Conservation (phyloP, 495 filamentous ascomycete genomes). For the Pseudoneurospora amorphoporcata region DNA sequence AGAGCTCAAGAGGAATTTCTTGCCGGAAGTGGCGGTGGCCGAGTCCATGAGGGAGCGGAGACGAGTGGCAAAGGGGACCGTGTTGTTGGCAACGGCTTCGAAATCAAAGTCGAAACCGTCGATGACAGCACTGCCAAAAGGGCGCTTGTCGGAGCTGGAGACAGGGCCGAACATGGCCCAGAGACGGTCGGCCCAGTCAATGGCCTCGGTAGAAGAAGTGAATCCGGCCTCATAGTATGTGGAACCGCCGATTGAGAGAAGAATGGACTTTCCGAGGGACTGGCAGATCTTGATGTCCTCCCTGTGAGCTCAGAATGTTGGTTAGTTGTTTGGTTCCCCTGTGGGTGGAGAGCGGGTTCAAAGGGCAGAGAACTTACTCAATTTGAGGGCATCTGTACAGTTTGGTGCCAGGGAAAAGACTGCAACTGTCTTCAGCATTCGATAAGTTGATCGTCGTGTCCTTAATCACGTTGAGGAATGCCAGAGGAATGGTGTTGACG, state of each 20-base stretch:
- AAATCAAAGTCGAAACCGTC: slow-evolving; percentile 71
- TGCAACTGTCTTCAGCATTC: slow-evolving; percentile 48
- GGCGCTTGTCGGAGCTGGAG: slow-evolving; percentile 34
- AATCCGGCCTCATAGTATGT: slow-evolving; percentile 55
- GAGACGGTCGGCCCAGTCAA: slow-evolving; percentile 45
- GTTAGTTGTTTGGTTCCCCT: neutral
- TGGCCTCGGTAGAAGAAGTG: slow-evolving; percentile 39
- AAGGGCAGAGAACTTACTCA: slow-evolving; percentile 31
- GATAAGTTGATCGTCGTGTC: slow-evolving; percentile 45
- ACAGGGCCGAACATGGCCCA: slow-evolving; percentile 59
- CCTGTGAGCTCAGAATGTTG: slow-evolving; percentile 8
- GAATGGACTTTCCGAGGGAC: slow-evolving; percentile 49
- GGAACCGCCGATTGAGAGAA: slow-evolving; percentile 58
- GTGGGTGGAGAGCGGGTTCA: neutral
- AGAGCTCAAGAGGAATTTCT: slow-evolving; percentile 50
- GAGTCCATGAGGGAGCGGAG: slow-evolving; percentile 45
- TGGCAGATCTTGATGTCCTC: slow-evolving; percentile 58
- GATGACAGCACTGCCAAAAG: slow-evolving; percentile 52
- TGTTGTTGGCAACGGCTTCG: slow-evolving; percentile 39
- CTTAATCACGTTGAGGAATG: slow-evolving; percentile 50
- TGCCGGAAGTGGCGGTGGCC: slow-evolving; percentile 21
- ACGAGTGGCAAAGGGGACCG: slow-evolving; percentile 44
- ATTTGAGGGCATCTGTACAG: slow-evolving; percentile 53
- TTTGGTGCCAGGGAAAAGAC: slow-evolving; percentile 43
- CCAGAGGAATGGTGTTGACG: slow-evolving; percentile 44